Evolutionary conservation across 106 monocot species (phyloP), one percentile per base, ranked within the genome.

Genomic region (Ottelia alismoides): DNA sequence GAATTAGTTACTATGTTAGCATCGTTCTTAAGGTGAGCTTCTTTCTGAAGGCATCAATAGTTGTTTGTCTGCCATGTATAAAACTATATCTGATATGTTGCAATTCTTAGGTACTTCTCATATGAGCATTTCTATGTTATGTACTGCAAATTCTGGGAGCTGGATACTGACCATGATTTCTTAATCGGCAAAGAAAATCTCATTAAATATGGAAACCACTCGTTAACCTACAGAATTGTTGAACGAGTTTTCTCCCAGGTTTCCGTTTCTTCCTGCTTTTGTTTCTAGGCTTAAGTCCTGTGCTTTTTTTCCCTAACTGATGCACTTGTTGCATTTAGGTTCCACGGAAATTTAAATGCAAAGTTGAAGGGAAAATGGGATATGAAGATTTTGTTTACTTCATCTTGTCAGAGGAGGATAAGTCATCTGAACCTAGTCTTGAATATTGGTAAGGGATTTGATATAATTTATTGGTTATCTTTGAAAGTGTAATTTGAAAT

Each of bases 61-160:
- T n/a, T n/a, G n/a, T n/a, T n/a, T n/a, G n/a, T n/a, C n/a, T n/a
- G n/a, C n/a, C n/a, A n/a, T n/a, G n/a, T n/a, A n/a, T n/a, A n/a
- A n/a, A n/a, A n/a, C n/a, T n/a, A n/a, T n/a, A n/a, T n/a, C n/a
- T n/a, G n/a, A n/a, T n/a, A n/a, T 25, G 9, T 45, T 44, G 16
- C 9, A 22, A 16, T 22, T 21, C 72, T 30, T 65, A 94, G 94
- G 51, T 94, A 88, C 63, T 94, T 94, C 27, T 94, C 94, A 0
- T 94, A 94, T 63, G 94, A 94, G 62, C 94, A 94, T 55, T 94
- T 94, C 58, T 94, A 94, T 76, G 94, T 94, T 64, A 88, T 94
- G 73, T 94, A 94, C 69, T 94, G 94, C 74, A 94, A 94, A 49
- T 94, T 94, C 53, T 94, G 94, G 94, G 94, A 94, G 78, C 84